These are phyloP conservation scores for Hansenula lynferdii DNA, from an alignment of 1,139 yeast species.

Conservation along the genomic window DNA sequence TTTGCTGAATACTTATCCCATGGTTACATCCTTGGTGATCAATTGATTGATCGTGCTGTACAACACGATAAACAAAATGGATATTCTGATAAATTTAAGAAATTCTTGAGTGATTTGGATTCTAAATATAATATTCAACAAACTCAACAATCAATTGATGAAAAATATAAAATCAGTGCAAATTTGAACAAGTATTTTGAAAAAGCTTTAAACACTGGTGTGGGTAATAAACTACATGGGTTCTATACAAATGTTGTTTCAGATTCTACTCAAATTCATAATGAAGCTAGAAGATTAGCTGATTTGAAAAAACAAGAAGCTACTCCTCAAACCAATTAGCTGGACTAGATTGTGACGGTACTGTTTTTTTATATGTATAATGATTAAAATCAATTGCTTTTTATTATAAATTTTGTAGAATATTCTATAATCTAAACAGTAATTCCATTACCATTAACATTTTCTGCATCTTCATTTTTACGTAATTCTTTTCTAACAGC, in stretches of 20 bases:
- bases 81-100: slow-evolving; percentile 48
- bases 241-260: slow-evolving; percentile 49
- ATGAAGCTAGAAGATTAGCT: slow-evolving; percentile 68
- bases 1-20: slow-evolving; percentile 72
- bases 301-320: slow-evolving; percentile 41
- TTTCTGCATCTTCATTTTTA: slow-evolving; percentile 12
- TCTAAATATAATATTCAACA: slow-evolving; percentile 54
- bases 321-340: neutral
- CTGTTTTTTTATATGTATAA: neutral
- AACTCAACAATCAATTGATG: slow-evolving; percentile 32
- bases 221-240: slow-evolving; percentile 47
- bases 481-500: slow-evolving; percentile 83
- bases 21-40: slow-evolving; percentile 66
- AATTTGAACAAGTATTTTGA: slow-evolving; percentile 45
- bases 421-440: neutral
- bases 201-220: slow-evolving; percentile 34
- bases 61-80: slow-evolving; percentile 66
- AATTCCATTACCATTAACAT: neutral
- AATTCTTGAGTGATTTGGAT: slow-evolving; percentile 52
- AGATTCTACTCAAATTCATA: slow-evolving; percentile 62
- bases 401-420: too few relatives aligned
- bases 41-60: slow-evolving; percentile 53
- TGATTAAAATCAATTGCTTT: neutral
- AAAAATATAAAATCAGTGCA: slow-evolving; percentile 33
- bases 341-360: neutral